phyloP scores from a whole-genome alignment of 2,329 filamentous ascomycete genomes.

The Cordyceps farinosa region DNA sequence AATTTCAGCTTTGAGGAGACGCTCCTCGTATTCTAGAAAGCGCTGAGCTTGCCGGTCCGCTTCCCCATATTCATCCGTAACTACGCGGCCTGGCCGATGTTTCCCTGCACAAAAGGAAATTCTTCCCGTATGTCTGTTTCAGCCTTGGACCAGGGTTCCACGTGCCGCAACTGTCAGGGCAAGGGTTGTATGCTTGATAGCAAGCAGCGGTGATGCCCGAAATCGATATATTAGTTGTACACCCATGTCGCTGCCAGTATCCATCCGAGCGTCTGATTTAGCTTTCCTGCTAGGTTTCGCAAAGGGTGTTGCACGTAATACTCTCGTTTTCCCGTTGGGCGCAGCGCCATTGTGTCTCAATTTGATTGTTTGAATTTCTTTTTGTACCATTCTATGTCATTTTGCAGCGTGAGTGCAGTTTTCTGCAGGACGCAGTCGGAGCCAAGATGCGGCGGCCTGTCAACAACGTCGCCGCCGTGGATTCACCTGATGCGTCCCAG shows the following conservation, averaged over 20 bases:
- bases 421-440: not conserved
- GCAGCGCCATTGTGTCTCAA: not conserved
- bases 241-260: not conserved
- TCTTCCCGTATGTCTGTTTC: slow-evolving; percentile 4
- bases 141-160: slow-evolving; percentile 11
- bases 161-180: not conserved
- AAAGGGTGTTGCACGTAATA: not conserved
- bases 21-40: not conserved
- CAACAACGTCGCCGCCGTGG: not conserved
- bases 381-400: not conserved
- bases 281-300: not conserved
- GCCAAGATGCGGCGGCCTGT: not conserved
- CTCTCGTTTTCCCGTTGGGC: not conserved
- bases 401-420: not conserved
- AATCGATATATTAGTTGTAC: not conserved
- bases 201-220: not conserved
- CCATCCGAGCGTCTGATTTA: not conserved
- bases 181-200: not conserved
- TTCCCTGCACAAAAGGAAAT: not conserved
- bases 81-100: not conserved
- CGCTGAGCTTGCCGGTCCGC: not conserved
- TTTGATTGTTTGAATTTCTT: not conserved
- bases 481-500: not conserved
- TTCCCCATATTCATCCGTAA: not conserved
- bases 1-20: not conserved